phyloP scores from a whole-genome alignment of 371 early-diverging fungal genomes.

The Zancudomyces culisetae region DNA sequence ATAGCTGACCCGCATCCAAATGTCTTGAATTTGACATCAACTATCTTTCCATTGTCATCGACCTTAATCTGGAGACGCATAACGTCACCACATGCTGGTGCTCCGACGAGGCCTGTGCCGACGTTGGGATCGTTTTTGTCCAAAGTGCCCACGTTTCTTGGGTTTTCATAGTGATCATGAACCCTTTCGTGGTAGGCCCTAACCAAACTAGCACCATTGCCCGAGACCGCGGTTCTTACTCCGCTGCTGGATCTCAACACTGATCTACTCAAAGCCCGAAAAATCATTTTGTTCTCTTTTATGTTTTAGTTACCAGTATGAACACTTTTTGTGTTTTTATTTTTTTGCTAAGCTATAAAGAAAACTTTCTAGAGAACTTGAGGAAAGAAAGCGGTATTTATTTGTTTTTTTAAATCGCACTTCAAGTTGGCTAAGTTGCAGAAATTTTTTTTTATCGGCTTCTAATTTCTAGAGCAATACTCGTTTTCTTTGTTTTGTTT shows the following conservation, averaged over 20 bases:
- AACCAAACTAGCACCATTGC: constrained; percentile 1
- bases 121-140: constrained; percentile 65
- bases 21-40: constrained; percentile 96
- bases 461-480: too few species aligned
- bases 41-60: constrained; percentile 70
- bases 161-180: constrained; percentile 87
- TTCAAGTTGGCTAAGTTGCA: too few species aligned
- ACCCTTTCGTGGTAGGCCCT: constrained; percentile 55
- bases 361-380: too few species aligned
- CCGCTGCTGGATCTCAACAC: background rate
- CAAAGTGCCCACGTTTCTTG: constrained; percentile 94
- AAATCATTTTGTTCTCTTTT: too few species aligned
- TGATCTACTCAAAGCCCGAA: too few species aligned
- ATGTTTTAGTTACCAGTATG: too few species aligned
- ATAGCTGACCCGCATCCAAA: constrained; percentile 99
- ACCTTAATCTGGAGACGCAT: constrained; percentile 98
- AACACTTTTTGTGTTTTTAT: too few species aligned
- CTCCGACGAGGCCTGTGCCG: constrained; percentile 97
- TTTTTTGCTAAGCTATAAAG: too few species aligned
- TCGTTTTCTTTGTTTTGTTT: too few species aligned
- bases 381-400: too few species aligned
- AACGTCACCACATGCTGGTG: constrained; percentile 99
- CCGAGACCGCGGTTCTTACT: background rate
- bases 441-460: too few species aligned
- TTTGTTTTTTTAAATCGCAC: too few species aligned